phyloP scores from a whole-genome alignment of 2,329 filamentous ascomycete species.

The Pleoardoris graminearum region DNA sequence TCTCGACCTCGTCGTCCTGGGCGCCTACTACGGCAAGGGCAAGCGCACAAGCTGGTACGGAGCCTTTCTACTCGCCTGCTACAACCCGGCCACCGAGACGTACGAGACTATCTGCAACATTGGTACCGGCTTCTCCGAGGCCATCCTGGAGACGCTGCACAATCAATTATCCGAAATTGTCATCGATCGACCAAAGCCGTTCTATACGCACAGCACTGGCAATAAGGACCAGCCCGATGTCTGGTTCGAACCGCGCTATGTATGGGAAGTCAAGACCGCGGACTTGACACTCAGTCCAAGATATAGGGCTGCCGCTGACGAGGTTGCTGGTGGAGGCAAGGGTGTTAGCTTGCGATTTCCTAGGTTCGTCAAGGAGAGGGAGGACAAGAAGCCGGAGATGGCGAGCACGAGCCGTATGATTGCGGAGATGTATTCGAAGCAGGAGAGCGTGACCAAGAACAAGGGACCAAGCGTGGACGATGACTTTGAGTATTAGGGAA shows the following conservation, averaged over 20 bases:
- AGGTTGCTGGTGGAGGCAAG: conserved; percentile 70
- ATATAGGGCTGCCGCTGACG: conserved; percentile 87
- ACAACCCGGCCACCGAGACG: conserved; percentile 75
- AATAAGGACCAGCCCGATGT: conserved; percentile 95
- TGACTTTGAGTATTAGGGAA: conserved; percentile 88
- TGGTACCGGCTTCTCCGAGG: conserved; percentile 94
- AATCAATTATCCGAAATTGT: conserved; percentile 72
- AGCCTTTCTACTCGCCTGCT: conserved; percentile 92
- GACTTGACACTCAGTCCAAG: conserved; percentile 90
- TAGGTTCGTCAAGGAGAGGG: conserved; percentile 84
- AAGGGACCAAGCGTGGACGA: conserved; percentile 90
- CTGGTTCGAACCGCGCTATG: conserved; percentile 92
- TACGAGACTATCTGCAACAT: conserved; percentile 99
- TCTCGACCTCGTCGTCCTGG: conserved; percentile 91
- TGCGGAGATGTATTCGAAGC: conserved; percentile 94
- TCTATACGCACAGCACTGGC: conserved; percentile 83
- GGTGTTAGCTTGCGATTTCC: conserved; percentile 92
- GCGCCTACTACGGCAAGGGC: conserved; percentile 90
- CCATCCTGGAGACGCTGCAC: conserved; percentile 87
- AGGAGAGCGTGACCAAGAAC: conserved; percentile 85
- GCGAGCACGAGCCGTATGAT: conserved; percentile 84
- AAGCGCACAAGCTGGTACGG: conserved; percentile 96
- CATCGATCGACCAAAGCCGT: conserved; percentile 91
- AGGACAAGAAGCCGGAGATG: conserved; percentile 94
- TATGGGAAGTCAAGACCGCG: conserved; percentile 98